These are phyloP conservation scores for Calonectria fujianensis DNA, from an alignment of 2,329 filamentous ascomycete genomes.

Conservation along the genomic window DNA sequence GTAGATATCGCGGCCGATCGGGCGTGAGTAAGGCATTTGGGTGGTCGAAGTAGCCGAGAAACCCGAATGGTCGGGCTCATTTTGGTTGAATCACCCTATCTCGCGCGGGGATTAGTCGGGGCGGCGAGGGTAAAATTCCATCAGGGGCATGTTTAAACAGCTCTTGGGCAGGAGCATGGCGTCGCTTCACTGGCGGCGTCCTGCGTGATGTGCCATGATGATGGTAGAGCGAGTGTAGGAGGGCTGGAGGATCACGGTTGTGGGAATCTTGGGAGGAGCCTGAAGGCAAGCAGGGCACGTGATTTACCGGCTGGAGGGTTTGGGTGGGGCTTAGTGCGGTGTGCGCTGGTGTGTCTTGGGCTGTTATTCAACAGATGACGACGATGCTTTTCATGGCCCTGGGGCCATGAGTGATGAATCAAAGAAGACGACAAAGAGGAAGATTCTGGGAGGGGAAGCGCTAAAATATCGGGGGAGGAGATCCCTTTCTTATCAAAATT, in stretches of 20 bases:
- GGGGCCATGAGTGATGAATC: background rate
- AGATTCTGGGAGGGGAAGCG: background rate
- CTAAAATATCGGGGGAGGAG: background rate
- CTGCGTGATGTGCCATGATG: constrained; percentile 42
- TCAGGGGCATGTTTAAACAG: constrained; percentile 28
- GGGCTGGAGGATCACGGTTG: constrained; percentile 48
- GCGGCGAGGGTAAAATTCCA: constrained; percentile 6
- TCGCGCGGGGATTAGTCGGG: constrained; percentile 22
- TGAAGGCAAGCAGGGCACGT: constrained; percentile 48
- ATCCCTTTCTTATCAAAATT: background rate
- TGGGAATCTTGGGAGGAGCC: constrained; percentile 48
- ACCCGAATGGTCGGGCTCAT: constrained; percentile 30
- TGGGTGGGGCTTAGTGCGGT: background rate
- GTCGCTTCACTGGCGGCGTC: constrained; percentile 36
- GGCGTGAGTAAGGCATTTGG: constrained; percentile 29
- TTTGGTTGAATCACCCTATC: constrained; percentile 34
- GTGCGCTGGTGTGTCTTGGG: constrained; percentile 1
- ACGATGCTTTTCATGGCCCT: background rate
- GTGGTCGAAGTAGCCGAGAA: constrained; percentile 27
- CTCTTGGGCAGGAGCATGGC: constrained; percentile 27
- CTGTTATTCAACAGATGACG: background rate
- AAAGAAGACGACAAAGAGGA: background rate
- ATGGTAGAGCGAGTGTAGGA: constrained; percentile 50
- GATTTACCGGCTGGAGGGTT: constrained; percentile 27
- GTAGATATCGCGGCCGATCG: constrained; percentile 18